phyloP scores from a whole-genome alignment of 108 stramenopile genomes.

The Nannochloropsis gaditana region DNA sequence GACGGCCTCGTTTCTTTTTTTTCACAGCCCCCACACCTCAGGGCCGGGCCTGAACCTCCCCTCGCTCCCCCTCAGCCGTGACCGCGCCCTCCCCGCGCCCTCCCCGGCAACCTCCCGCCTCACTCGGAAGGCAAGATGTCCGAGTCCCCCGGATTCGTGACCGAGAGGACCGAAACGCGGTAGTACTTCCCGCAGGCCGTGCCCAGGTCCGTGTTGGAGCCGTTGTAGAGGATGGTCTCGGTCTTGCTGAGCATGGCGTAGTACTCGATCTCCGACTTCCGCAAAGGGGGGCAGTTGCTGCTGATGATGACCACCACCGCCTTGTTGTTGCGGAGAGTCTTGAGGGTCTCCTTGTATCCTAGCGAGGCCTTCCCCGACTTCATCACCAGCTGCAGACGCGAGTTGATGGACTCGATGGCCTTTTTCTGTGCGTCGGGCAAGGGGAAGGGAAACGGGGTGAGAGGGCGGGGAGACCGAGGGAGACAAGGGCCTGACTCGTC shows the following conservation, averaged over 20 bases:
- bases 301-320: constrained; percentile 92
- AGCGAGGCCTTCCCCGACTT: constrained; percentile 93
- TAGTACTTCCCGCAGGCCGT: constrained; percentile 96
- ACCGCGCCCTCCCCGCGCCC: too few relatives aligned
- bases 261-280: constrained; percentile 98
- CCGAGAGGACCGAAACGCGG: constrained; percentile 81
- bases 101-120: not conserved
- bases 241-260: constrained; percentile 96
- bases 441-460: not conserved
- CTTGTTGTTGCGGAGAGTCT: constrained; percentile 80
- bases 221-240: constrained; percentile 88
- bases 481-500: not conserved
- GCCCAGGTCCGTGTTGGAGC: constrained; percentile 92
- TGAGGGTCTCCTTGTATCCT: constrained; percentile 91
- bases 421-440: constrained; percentile 53
- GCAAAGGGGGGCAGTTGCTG: constrained; percentile 92
- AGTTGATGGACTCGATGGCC: constrained; percentile 91
- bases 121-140: constrained; percentile 60
- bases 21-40: too few relatives aligned
- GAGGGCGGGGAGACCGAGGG: not conserved
- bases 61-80: too few relatives aligned
- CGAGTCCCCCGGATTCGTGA: constrained; percentile 86
- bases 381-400: constrained; percentile 97
- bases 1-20: too few relatives aligned
- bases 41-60: too few relatives aligned